Percentiles rank a stretch among this genome's conserved stretches.
Evolutionary conservation across 805 yeast species (phyloP).

Genomic region (Tetrapisispora iriomotensis): DNA sequence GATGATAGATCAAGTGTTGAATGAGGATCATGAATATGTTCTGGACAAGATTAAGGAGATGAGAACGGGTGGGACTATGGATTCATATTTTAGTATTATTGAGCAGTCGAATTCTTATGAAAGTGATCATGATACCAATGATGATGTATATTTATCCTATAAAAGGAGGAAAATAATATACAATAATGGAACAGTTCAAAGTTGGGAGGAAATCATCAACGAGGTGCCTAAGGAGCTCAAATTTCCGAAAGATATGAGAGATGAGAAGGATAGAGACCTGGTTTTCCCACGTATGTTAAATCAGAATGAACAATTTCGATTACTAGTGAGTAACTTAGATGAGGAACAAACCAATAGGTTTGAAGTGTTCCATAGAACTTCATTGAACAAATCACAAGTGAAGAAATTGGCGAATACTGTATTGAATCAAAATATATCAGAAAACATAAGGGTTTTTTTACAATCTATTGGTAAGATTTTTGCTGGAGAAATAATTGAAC

Average conservation of each 20-base stretch:
- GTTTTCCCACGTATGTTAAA: constrained; percentile 27
- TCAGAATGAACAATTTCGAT: constrained; percentile 48
- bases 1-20: constrained; percentile 26
- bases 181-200: not conserved
- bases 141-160: too few species aligned
- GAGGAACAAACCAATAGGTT: constrained; percentile 80
- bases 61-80: constrained; percentile 28
- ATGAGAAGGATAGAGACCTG: constrained; percentile 3
- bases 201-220: constrained; percentile 9
- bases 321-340: constrained; percentile 64
- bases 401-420: constrained; percentile 72
- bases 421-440: constrained; percentile 70
- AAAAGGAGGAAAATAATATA: constrained; percentile 1
- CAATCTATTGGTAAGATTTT: constrained; percentile 84
- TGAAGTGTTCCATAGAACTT: constrained; percentile 77
- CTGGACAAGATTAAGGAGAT: constrained; percentile 24
- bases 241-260: constrained; percentile 23
- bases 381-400: constrained; percentile 61
- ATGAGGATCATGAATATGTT: constrained; percentile 29
- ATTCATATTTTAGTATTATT: constrained; percentile 7
- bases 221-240: constrained; percentile 18
- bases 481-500: constrained; percentile 81
- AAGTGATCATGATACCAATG: not conserved
- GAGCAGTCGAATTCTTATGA: not conserved
- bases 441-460: constrained; percentile 66